Percentiles rank a stretch among this genome's conserved stretches.
phyloP scores from a whole-genome alignment of 345 rosid species.

The Streptanthus diversifolius region DNA sequence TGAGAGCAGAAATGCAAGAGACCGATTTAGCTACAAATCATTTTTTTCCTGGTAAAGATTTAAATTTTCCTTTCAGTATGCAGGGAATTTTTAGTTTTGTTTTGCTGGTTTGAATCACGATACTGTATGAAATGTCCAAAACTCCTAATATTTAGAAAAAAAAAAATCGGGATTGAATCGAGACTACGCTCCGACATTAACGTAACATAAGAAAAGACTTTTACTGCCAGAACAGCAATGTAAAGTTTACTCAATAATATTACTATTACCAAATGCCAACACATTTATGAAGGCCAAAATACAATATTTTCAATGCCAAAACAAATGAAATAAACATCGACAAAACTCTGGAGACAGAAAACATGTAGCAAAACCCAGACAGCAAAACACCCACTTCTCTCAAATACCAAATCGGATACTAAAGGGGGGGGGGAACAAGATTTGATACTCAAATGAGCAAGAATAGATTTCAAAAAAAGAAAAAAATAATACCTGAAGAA shows the following conservation, averaged over 20 bases:
- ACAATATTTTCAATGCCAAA: not conserved
- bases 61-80: too few relatives aligned
- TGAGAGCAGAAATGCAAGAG: not conserved
- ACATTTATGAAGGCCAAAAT: not conserved
- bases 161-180: too few relatives aligned
- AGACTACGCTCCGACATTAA: too few relatives aligned
- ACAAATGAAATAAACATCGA: conserved; percentile 3
- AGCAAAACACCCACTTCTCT: not conserved
- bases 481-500: not conserved
- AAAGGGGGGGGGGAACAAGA: not conserved
- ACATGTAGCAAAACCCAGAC: not conserved
- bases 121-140: not conserved
- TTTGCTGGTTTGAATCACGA: not conserved
- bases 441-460: conserved; percentile 3
- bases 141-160: not conserved
- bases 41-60: too few relatives aligned
- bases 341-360: conserved; percentile 18
- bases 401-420: not conserved
- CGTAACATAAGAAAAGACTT: too few relatives aligned
- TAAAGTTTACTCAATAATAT: not conserved
- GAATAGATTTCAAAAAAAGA: not conserved
- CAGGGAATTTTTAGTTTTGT: too few relatives aligned
- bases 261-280: not conserved
- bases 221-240: not conserved
- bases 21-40: not conserved